A percentile compares a stretch with the other conserved stretches of the same genome.
phyloP scores from a whole-genome alignment of 371 early-diverging fungal species.

The Phascolomyces articulosus region DNA sequence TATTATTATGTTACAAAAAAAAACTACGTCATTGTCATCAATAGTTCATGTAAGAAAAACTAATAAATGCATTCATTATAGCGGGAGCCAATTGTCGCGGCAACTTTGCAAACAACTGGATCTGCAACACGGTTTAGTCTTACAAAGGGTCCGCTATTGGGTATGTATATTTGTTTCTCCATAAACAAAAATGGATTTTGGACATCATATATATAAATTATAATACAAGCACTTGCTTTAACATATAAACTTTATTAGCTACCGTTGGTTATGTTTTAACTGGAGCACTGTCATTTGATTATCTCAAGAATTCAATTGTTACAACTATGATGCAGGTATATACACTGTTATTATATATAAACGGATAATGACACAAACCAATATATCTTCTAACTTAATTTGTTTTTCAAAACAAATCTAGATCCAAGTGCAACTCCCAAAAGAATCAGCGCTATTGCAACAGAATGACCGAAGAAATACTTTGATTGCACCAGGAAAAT shows the following conservation, averaged over 20 bases:
- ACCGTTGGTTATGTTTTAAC: neutral
- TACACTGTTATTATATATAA: no score
- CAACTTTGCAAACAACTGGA: constrained; percentile 5
- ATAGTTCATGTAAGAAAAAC: no score
- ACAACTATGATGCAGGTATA: constrained; percentile 11
- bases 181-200: no score
- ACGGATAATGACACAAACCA: no score
- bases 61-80: no score
- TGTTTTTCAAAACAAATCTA: no score
- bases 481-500: constrained; percentile 9
- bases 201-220: no score
- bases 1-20: neutral
- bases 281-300: neutral
- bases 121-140: neutral
- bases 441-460: neutral
- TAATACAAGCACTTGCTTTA: neutral
- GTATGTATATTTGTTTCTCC: neutral
- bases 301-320: neutral
- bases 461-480: neutral
- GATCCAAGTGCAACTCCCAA: neutral
- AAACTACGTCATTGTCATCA: neutral
- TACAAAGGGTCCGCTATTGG: neutral
- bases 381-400: no score
- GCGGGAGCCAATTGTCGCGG: constrained; percentile 9
- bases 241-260: neutral